These are phyloP conservation scores for Pterocarpus macrocarpus DNA, from an alignment of 306 rosid species.

Conservation along the genomic window DNA sequence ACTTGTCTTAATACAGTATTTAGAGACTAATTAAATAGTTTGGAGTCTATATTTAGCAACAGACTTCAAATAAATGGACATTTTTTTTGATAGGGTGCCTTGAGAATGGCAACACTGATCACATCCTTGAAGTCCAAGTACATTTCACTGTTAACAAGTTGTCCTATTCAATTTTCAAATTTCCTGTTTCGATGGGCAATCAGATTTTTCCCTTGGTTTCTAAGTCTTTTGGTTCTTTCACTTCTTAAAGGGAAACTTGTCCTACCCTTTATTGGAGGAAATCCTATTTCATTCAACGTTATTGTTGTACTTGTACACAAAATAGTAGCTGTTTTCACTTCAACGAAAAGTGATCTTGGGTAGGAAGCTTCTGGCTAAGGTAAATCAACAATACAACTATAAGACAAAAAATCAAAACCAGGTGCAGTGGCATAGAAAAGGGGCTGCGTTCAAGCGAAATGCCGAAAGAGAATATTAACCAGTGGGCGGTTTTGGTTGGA, in stretches of 20 bases:
- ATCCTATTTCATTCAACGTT: neutral
- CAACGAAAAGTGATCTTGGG: neutral
- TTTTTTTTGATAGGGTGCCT: slow-evolving; percentile 19
- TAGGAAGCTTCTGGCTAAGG: neutral
- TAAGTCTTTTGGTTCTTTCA: slow-evolving; percentile 44
- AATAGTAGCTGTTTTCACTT: neutral
- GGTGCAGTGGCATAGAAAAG: slow-evolving; percentile 55
- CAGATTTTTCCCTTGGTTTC: slow-evolving; percentile 51
- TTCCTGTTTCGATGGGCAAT: slow-evolving; percentile 19
- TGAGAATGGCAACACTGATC: slow-evolving; percentile 18
- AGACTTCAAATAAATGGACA: slow-evolving; percentile 36
- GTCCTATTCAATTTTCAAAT: slow-evolving; percentile 29
- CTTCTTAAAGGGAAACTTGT: neutral
- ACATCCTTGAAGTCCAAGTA: slow-evolving; percentile 29
- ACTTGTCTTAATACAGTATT: slow-evolving; percentile 37
- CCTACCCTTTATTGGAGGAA: neutral
- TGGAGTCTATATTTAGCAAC: slow-evolving; percentile 11
- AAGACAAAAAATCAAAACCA: slow-evolving; percentile 50
- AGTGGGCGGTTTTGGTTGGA: slow-evolving; percentile 56
- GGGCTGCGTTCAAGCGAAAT: slow-evolving; percentile 4
- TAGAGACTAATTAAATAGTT: slow-evolving; percentile 33
- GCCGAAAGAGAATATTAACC: slow-evolving; percentile 15
- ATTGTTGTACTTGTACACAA: neutral
- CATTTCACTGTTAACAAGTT: slow-evolving; percentile 45
- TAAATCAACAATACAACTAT: neutral